Conservation (phyloP, 768 basidiomycete genomes). For the Mycena haematopus region DNA sequence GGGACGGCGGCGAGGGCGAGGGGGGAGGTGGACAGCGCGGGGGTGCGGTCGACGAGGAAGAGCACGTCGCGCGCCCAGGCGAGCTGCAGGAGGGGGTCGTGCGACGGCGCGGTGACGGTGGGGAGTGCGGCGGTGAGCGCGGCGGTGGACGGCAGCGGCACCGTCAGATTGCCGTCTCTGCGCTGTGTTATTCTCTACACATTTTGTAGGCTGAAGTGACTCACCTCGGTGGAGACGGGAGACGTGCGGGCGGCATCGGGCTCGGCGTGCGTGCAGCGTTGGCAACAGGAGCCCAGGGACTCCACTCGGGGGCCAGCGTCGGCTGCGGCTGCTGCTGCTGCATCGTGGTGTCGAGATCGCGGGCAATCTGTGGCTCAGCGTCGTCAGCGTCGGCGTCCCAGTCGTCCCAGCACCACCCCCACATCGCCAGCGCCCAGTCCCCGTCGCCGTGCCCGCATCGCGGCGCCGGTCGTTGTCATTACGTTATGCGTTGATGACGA, state of each 20-base stretch:
- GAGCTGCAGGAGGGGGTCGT: slow-evolving; percentile 67
- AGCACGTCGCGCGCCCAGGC: slow-evolving; percentile 87
- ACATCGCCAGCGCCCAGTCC: slow-evolving; percentile 28
- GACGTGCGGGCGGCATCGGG: slow-evolving; percentile 30
- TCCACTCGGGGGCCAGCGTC: no score
- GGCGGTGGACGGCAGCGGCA: slow-evolving; percentile 71
- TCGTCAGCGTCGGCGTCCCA: slow-evolving; percentile 17
- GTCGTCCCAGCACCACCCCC: slow-evolving; percentile 32
- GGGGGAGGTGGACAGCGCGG: slow-evolving; percentile 38
- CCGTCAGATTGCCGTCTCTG: slow-evolving; percentile 62
- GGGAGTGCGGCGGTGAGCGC: slow-evolving; percentile 59
- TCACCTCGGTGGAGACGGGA: slow-evolving; percentile 34
- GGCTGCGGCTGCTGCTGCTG: no score
- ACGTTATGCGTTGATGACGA: no score
- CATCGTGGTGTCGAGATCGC: slow-evolving; percentile 52
- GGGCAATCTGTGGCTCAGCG: slow-evolving; percentile 62
- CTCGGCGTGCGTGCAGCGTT: slow-evolving; percentile 33
- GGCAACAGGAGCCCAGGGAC: slow-evolving; percentile 28
- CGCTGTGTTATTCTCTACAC: no score
- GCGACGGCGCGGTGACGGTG: slow-evolving; percentile 58
- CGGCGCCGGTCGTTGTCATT: no score
- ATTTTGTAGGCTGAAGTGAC: no score
- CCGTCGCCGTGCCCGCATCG: background rate
- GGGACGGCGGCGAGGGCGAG: slow-evolving; percentile 72
- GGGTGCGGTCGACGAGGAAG: slow-evolving; percentile 72